These are phyloP conservation scores for Pichia pseudocactophila DNA, from an alignment of 805 yeast genomes.

Conservation along the genomic window DNA sequence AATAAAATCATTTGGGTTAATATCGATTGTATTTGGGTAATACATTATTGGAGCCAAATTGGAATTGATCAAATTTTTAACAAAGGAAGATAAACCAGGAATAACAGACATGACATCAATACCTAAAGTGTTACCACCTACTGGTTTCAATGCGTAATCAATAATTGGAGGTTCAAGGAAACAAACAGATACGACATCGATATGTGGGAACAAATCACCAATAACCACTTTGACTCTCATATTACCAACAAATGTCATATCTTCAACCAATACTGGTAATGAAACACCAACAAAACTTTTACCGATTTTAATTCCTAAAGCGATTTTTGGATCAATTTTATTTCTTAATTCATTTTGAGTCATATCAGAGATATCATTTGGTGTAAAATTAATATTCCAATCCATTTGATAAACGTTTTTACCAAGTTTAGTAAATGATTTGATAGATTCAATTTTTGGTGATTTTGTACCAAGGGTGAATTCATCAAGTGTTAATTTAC, in stretches of 20 bases:
- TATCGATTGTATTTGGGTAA: conserved; percentile 72
- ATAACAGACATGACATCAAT: conserved; percentile 75
- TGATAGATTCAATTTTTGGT: conserved; percentile 63
- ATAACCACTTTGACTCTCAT: conserved; percentile 56
- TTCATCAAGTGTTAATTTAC: conserved; percentile 61
- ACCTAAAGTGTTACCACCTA: conserved; percentile 86
- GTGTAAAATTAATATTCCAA: conserved; percentile 75
- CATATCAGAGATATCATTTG: conserved; percentile 78
- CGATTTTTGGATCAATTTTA: conserved; percentile 72
- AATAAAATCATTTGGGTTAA: conserved; percentile 66
- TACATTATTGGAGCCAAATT: conserved; percentile 69
- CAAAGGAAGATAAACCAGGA: conserved; percentile 71
- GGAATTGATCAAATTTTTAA: conserved; percentile 59
- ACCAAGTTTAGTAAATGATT: conserved; percentile 64
- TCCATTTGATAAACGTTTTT: conserved; percentile 69
- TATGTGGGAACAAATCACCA: conserved; percentile 67
- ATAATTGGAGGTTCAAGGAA: conserved; percentile 72
- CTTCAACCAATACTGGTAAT: conserved; percentile 71
- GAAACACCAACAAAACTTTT: conserved; percentile 71
- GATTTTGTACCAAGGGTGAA: conserved; percentile 77
- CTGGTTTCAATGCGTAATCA: conserved; percentile 75
- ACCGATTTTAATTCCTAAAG: conserved; percentile 73
- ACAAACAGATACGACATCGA: conserved; percentile 59
- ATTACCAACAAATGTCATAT: conserved; percentile 68
- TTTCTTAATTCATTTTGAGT: conserved; percentile 63